A percentile compares a stretch with the other conserved stretches of the same genome.
These are phyloP conservation scores for Elsinoe necatrix DNA, from an alignment of 2,329 filamentous ascomycete genomes.

Conservation along the genomic window DNA sequence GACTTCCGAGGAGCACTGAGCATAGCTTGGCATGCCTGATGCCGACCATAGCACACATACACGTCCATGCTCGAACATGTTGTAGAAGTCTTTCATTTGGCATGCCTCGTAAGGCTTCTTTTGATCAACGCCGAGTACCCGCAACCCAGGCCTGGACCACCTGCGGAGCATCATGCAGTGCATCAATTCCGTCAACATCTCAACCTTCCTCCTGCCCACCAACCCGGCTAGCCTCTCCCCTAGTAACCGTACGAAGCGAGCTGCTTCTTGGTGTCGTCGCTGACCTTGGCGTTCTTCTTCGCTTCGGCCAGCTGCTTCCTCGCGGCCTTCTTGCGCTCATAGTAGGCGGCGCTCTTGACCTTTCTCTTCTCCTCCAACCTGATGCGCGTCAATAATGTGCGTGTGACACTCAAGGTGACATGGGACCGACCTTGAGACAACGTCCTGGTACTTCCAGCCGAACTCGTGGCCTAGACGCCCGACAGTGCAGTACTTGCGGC, in stretches of 20 bases:
- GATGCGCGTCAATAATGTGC: constrained; percentile 20
- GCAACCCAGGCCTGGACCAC: constrained; percentile 16
- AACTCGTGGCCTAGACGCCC: constrained; percentile 97
- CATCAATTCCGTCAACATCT: constrained; percentile 12
- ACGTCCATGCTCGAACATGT: too few species aligned
- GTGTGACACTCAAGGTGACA: neutral
- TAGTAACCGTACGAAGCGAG: constrained; percentile 92
- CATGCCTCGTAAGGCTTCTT: constrained; percentile 8
- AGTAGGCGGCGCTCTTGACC: constrained; percentile 98
- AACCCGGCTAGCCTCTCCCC: constrained; percentile 18
- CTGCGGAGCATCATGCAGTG: constrained; percentile 14
- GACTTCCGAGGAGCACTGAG: neutral
- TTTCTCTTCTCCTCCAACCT: constrained; percentile 99
- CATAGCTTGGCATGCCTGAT: neutral
- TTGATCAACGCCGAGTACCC: constrained; percentile 5
- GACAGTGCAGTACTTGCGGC: constrained; percentile 99
- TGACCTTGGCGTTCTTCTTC: constrained; percentile 82
- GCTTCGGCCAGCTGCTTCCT: constrained; percentile 84
- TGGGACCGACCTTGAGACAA: constrained; percentile 80
- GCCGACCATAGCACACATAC: neutral
- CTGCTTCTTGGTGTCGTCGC: constrained; percentile 78
- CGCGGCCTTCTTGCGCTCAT: constrained; percentile 98
- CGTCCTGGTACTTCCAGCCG: constrained; percentile 99
- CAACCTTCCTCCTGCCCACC: constrained; percentile 1
- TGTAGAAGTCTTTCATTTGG: constrained; percentile 9